Conservation (phyloP, 2,329 filamentous ascomycete genomes). For the Phymatotrichopsis omnivora region DNA sequence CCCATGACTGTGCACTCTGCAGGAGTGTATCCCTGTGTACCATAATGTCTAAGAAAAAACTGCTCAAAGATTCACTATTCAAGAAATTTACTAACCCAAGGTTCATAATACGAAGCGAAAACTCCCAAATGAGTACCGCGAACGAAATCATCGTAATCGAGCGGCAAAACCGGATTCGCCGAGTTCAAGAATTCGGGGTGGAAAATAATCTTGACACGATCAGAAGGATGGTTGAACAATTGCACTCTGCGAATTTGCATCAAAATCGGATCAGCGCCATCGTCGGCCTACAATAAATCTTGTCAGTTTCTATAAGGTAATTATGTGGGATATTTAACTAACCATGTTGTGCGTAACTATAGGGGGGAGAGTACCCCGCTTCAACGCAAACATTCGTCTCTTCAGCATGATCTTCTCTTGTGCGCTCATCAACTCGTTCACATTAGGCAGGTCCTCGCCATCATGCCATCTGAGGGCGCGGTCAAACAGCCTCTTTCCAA, state of each 20-base stretch:
- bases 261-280: slow-evolving; percentile 82
- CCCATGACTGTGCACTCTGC: slow-evolving; percentile 99
- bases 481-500: slow-evolving; percentile 90
- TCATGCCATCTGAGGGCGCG: slow-evolving; percentile 92
- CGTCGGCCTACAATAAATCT: slow-evolving; percentile 48
- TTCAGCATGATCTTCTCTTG: slow-evolving; percentile 89
- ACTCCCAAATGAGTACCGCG: slow-evolving; percentile 91
- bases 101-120: slow-evolving; percentile 97
- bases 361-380: slow-evolving; percentile 76
- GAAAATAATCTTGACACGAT: slow-evolving; percentile 96
- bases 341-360: slow-evolving; percentile 98
- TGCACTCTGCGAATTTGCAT: slow-evolving; percentile 94
- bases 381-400: slow-evolving; percentile 91
- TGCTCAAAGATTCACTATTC: not conserved
- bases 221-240: slow-evolving; percentile 89
- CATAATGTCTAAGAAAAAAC: slow-evolving; percentile 8
- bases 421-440: slow-evolving; percentile 87
- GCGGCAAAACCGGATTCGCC: slow-evolving; percentile 82
- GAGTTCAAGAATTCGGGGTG: slow-evolving; percentile 97
- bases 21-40: slow-evolving; percentile 66
- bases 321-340: slow-evolving; percentile 4
- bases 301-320: slow-evolving; percentile 9
- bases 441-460: slow-evolving; percentile 83
- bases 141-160: slow-evolving; percentile 98
- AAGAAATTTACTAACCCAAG: slow-evolving; percentile 48